Percentiles rank a stretch among this genome's conserved stretches.
phyloP scores from a whole-genome alignment of 495 filamentous ascomycete species.

The Polyplosphaeria fusca region DNA sequence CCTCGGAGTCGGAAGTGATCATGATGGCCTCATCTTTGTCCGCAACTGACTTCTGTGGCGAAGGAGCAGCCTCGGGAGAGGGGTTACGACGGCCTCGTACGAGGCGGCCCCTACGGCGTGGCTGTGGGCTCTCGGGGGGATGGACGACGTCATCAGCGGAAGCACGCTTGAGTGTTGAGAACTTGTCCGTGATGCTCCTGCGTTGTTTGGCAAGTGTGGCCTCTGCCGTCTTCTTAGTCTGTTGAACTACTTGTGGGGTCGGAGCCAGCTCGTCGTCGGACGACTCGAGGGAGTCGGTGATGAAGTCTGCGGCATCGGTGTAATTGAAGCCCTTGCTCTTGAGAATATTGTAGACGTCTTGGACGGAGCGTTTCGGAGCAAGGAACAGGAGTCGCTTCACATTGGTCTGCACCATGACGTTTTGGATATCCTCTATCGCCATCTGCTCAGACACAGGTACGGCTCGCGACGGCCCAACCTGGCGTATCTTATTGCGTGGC shows the following conservation, averaged over 20 bases:
- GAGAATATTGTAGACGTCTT: conserved; percentile 53
- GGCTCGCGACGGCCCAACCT: conserved; percentile 55
- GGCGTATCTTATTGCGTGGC: conserved; percentile 32
- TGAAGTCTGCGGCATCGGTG: conserved; percentile 56
- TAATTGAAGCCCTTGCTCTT: conserved; percentile 52
- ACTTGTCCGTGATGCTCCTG: conserved; percentile 60
- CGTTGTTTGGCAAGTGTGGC: conserved; percentile 58
- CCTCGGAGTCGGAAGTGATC: conserved; percentile 43
- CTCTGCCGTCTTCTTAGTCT: conserved; percentile 44
- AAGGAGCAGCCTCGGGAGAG: conserved; percentile 18
- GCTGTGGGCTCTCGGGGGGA: conserved; percentile 10
- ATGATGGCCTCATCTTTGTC: conserved; percentile 30
- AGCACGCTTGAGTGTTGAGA: conserved; percentile 45
- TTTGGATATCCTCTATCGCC: conserved; percentile 53
- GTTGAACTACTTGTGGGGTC: not conserved
- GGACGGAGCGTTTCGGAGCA: conserved; percentile 51
- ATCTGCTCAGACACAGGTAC: conserved; percentile 27
- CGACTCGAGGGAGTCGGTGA: conserved; percentile 38
- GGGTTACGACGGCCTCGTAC: conserved; percentile 35
- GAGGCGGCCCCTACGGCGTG: conserved; percentile 31
- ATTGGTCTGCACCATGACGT: conserved; percentile 51
- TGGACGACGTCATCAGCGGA: not conserved
- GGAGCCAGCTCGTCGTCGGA: conserved; percentile 38
- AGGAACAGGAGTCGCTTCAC: conserved; percentile 44
- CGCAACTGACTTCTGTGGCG: conserved; percentile 2